Conservation (phyloP, 1,139 yeast species). For the Geotrichum restrictum region DNA sequence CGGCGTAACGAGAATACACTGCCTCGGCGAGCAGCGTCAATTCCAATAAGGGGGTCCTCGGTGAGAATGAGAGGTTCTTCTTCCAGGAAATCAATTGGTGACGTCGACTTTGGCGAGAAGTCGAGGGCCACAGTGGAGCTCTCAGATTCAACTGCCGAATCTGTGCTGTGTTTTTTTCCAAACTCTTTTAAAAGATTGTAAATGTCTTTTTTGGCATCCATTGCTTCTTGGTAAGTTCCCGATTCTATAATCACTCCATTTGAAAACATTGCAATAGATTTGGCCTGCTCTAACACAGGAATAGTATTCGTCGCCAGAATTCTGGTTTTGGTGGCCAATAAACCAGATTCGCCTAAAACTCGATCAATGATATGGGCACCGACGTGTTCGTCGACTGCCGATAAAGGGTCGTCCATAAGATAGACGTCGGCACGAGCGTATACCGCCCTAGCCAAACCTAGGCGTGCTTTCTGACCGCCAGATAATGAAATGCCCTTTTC, state of each 20-base stretch:
- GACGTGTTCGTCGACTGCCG: constrained; percentile 86
- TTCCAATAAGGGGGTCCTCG: background rate
- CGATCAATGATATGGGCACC: constrained; percentile 59
- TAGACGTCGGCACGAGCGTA: constrained; percentile 80
- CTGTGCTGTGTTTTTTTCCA: constrained; percentile 50
- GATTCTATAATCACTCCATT: constrained; percentile 51
- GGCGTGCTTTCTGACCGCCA: constrained; percentile 89
- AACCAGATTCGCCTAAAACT: constrained; percentile 60
- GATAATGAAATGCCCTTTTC: constrained; percentile 86
- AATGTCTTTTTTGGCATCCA: constrained; percentile 28
- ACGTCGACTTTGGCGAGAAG: background rate
- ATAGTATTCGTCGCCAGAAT: constrained; percentile 78
- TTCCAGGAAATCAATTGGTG: background rate
- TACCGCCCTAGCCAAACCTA: constrained; percentile 82
- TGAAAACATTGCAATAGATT: constrained; percentile 55
- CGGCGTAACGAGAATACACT: constrained; percentile 49
- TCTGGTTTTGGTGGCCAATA: constrained; percentile 64
- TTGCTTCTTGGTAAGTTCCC: constrained; percentile 32
- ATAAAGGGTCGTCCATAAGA: constrained; percentile 70
- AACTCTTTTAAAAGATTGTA: constrained; percentile 63
- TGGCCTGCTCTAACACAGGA: constrained; percentile 65
- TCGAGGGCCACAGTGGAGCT: constrained; percentile 10
- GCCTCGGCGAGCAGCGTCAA: background rate
- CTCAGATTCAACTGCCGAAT: background rate
- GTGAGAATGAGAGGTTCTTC: constrained; percentile 3